Evolutionary conservation across 306 rosid species (phyloP), one percentile per base, ranked within the genome.

Genomic region (Trifolium subterraneum): DNA sequence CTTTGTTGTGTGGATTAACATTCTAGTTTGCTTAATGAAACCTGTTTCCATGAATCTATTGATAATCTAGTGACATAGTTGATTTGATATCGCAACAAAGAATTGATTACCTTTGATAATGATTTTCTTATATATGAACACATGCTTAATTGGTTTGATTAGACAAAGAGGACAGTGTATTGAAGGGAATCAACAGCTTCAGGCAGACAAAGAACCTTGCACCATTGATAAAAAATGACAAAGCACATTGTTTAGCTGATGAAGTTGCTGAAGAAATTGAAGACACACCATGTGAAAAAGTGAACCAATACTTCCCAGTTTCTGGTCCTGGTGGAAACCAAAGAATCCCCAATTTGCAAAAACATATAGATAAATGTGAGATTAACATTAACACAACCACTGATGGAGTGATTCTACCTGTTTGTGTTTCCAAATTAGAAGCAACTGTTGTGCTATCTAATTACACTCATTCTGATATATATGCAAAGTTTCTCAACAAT

Each of bases 131-230:
- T 62, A 8, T 19, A 5, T 44, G 3, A 12, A 36, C 16, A 36
- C 16, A 31, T 13, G 9, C 7, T 69, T 50, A 10, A 52, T 29
- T 84, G 55, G 23, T 23, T 60, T 77, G 47, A 82, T 86, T 70
- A 55, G 82, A 86, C 25, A 89, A 92, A 72, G 87, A 87, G 70
- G 87, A 79, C 33, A 86, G 83, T 74, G 88, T 92, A 15, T 83
- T 86, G 1, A 89, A 87, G 86, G 98, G 97, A 71, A 44, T 94
- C 33, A 92, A 92, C 73, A 90, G 93, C 76, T 87, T 60, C 72
- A 72, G 97, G 62, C 81, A 82, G 15, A 77, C 91, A 0, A 54
- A 16, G 38, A 87, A 68, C 11, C 76, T 90, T 4, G 59, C 87
- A 11, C 75, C 78, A 10, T 76, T 94, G 6, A 31, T 15, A 33